phyloP scores from a whole-genome alignment of 257 asterid genomes.

The Ajuga chamaepitys region DNA sequence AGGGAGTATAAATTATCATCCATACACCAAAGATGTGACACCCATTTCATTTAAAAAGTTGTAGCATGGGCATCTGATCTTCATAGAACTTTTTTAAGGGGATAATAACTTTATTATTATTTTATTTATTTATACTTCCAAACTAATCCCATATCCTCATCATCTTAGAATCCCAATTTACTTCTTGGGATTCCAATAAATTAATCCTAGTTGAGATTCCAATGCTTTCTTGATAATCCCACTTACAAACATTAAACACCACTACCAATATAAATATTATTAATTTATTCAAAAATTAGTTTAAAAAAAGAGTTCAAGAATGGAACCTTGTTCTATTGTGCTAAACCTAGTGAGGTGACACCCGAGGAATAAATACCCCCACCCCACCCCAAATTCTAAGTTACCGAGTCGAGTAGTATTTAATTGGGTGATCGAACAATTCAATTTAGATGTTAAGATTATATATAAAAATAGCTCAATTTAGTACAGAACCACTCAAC shows the following conservation, averaged over 20 bases:
- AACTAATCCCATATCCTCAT: slow-evolving; percentile 6
- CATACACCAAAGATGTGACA: neutral
- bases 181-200: slow-evolving; percentile 12
- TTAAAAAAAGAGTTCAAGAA: neutral
- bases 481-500: too few species aligned
- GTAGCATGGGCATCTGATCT: neutral
- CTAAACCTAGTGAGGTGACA: neutral
- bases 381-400: neutral
- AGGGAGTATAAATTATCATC: too few species aligned
- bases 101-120: neutral
- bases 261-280: slow-evolving; percentile 4
- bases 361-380: slow-evolving; percentile 9
- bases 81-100: neutral
- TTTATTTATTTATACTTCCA: neutral
- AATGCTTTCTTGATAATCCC: slow-evolving; percentile 22
- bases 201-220: slow-evolving; percentile 11
- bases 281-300: neutral
- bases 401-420: too few species aligned
- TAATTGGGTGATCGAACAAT: too few species aligned
- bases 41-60: neutral
- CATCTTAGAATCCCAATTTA: neutral
- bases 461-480: too few species aligned
- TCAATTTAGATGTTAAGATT: neutral
- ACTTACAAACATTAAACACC: slow-evolving; percentile 6
- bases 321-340: slow-evolving; percentile 9